Conservation (phyloP, 768 basidiomycete species). For the Cantharellus anzutake region DNA sequence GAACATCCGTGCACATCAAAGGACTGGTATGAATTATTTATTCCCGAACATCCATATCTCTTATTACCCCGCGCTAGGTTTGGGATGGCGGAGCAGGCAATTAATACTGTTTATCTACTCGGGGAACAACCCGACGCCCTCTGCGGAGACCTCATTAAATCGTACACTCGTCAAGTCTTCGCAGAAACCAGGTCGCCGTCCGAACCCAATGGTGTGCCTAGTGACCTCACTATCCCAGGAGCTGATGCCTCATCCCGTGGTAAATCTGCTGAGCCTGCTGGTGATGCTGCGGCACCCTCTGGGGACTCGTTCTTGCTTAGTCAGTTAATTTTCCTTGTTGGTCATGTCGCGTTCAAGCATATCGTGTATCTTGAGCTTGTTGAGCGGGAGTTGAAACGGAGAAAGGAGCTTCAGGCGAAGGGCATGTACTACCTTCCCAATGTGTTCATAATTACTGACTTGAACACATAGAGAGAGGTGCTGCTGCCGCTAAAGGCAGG, state of each 20-base stretch:
- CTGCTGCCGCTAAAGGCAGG: constrained; percentile 18
- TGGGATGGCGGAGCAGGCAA: constrained; percentile 84
- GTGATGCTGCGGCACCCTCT: constrained; percentile 9
- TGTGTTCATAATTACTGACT: neutral
- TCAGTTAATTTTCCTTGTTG: constrained; percentile 89
- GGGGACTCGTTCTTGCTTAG: constrained; percentile 78
- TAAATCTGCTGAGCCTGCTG: constrained; percentile 11
- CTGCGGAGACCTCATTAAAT: constrained; percentile 64
- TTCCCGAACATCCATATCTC: neutral
- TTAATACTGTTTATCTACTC: constrained; percentile 89
- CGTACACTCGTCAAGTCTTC: constrained; percentile 62
- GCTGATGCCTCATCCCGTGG: neutral
- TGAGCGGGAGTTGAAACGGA: constrained; percentile 88
- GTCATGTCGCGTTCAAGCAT: constrained; percentile 94
- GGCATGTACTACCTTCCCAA: constrained; percentile 27
- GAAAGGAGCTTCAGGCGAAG: constrained; percentile 75
- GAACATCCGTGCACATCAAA: constrained; percentile 63
- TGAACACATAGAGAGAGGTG: constrained; percentile 33
- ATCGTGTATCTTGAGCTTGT: constrained; percentile 91
- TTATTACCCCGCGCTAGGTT: constrained; percentile 27
- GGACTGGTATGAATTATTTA: constrained; percentile 42
- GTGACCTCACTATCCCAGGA: neutral
- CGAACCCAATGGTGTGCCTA: neutral
- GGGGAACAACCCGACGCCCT: constrained; percentile 83
- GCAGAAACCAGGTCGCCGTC: constrained; percentile 5